These are phyloP conservation scores for Wallacemonas sp. DNA, from an alignment of 208 protist species.

Conservation along the genomic window DNA sequence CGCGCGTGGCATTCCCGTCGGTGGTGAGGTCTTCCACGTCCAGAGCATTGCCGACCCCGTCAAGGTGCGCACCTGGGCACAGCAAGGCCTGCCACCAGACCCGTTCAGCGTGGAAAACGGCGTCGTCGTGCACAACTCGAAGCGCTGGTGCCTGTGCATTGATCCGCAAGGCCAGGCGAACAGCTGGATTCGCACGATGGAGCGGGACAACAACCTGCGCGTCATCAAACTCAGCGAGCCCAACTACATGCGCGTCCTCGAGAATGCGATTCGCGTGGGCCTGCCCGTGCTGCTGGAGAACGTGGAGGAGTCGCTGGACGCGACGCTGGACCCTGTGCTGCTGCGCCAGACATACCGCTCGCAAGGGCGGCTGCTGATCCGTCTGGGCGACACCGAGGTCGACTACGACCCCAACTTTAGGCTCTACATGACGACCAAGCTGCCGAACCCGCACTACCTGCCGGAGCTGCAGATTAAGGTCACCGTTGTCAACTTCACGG, in stretches of 20 bases:
- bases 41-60: conserved; percentile 92
- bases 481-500: conserved; percentile 95
- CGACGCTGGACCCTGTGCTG: conserved; percentile 95
- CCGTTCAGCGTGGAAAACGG: conserved; percentile 94
- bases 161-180: conserved; percentile 95
- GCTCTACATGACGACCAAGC: conserved; percentile 96
- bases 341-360: conserved; percentile 94
- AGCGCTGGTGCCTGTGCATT: conserved; percentile 95
- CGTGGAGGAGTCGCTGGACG: conserved; percentile 95
- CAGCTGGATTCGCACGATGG: conserved; percentile 95
- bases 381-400: conserved; percentile 94
- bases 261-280: conserved; percentile 95
- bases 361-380: conserved; percentile 90
- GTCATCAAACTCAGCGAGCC: conserved; percentile 92
- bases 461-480: conserved; percentile 96
- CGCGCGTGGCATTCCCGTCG: conserved; percentile 68
- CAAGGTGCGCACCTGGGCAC: conserved; percentile 92
- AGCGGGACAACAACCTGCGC: conserved; percentile 91
- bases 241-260: conserved; percentile 93
- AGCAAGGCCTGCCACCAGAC: conserved; percentile 94
- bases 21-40: conserved; percentile 72
- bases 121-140: conserved; percentile 83
- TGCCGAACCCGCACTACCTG: conserved; percentile 95
- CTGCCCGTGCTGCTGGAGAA: conserved; percentile 97
- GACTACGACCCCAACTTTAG: conserved; percentile 95